A percentile compares a stretch with the other conserved stretches of the same genome.
Conservation (phyloP, 2,329 filamentous ascomycete genomes). For the Emericellopsis atlantica region DNA sequence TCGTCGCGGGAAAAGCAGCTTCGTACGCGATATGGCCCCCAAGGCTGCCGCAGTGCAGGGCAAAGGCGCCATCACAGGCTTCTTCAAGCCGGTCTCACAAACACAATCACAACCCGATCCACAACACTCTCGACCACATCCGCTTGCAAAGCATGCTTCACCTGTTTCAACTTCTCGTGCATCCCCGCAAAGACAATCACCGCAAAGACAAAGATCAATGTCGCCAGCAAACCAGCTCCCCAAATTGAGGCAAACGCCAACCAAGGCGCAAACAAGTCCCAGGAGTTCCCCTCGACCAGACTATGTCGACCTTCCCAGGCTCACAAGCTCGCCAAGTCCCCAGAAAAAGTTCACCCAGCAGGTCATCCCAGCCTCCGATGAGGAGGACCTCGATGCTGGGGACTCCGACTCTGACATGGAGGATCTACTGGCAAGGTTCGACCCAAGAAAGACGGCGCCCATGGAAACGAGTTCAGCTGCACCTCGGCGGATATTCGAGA, state of each 20-base stretch:
- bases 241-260: too few relatives aligned
- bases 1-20: too few relatives aligned
- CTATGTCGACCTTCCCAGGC: not conserved
- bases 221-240: too few relatives aligned
- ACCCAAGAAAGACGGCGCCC: slow-evolving; percentile 7
- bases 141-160: not conserved
- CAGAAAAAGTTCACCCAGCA: not conserved
- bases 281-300: not conserved
- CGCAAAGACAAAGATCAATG: not conserved
- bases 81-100: not conserved
- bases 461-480: not conserved
- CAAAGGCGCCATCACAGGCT: slow-evolving; percentile 1
- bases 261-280: not conserved
- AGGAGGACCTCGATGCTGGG: slow-evolving; percentile 49
- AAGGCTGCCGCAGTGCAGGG: not conserved
- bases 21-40: too few relatives aligned
- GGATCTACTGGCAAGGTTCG: slow-evolving; percentile 26
- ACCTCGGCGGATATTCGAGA: slow-evolving; percentile 15
- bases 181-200: not conserved
- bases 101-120: not conserved
- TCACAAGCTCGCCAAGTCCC: not conserved
- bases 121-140: not conserved
- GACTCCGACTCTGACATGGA: slow-evolving; percentile 42
- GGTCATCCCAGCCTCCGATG: slow-evolving; percentile 5
- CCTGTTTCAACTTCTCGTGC: not conserved